Percentiles rank a stretch among this genome's conserved stretches.
Conservation (phyloP, 441 rosid species). For the Eutrema salsugineum region DNA sequence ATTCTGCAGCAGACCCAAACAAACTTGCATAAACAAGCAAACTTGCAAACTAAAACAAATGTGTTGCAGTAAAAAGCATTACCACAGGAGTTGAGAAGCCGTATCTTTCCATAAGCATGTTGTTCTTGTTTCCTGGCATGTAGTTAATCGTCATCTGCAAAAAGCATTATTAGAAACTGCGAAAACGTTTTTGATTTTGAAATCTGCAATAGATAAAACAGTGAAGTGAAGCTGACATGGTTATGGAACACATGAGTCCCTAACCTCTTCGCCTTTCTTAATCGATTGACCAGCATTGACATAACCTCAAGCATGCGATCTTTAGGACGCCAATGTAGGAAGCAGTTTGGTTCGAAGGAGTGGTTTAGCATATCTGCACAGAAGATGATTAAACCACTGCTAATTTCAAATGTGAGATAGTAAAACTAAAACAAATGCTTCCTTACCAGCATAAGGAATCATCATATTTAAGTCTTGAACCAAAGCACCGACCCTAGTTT, state of each 20-base stretch:
- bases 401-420: not conserved
- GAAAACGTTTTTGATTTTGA: not conserved
- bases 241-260: not conserved
- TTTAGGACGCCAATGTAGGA: conserved; percentile 89
- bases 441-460: conserved; percentile 85
- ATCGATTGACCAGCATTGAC: conserved; percentile 86
- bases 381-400: not conserved
- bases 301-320: conserved; percentile 96
- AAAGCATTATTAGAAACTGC: not conserved
- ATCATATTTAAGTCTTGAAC: conserved; percentile 87
- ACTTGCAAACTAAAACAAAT: not conserved
- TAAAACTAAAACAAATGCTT: not conserved
- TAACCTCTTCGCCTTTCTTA: conserved; percentile 86
- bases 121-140: conserved; percentile 58
- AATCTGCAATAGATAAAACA: not conserved
- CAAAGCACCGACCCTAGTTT: conserved; percentile 78
- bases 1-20: conserved; percentile 53
- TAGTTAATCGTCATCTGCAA: conserved; percentile 83
- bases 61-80: conserved; percentile 21
- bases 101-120: conserved; percentile 76
- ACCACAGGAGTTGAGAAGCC: conserved; percentile 92
- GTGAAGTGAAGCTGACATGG: conserved; percentile 1
- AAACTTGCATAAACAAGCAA: not conserved
- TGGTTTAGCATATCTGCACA: conserved; percentile 91
- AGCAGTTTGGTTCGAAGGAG: conserved; percentile 84